Base-by-base conservation (phyloP, 768 basidiomycete species). In the Tricholoma bakamatsutake region DNA sequence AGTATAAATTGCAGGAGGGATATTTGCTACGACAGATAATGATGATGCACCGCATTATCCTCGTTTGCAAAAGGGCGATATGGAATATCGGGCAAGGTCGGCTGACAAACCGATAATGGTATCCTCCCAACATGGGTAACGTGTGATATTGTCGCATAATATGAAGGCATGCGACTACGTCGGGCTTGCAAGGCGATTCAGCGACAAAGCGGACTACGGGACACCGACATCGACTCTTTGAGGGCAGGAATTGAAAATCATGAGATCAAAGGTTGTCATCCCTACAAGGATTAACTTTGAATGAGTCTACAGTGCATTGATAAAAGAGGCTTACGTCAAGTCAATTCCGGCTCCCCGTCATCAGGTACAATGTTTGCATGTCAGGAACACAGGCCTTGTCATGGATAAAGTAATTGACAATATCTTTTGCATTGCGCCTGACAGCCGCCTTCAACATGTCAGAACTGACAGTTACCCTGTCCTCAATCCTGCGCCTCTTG, bases 331-430 rank as follows among this genome's bases (percentile, higher is more conserved):
- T 48, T 30, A 48, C 46, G 10, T n/a, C 15, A 3, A 10, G 28
- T 30, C 46, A 8, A 48, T 30, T 2, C 28, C 31, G 13, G 11
- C 33, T 57, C 47, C 43, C 43, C 39, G 43, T 51, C 57, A 66
- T 66, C 61, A 64, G 57, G 49, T 55, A 67, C 35, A 87, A 66
- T 0, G 88, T 88, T 63, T 82, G 78, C 69, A 90, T 80, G 64
- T 90, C 85, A 0, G 89, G 89, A 34, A 89, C 70, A 61, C 84
- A 83, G 9, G 83, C 82, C 69, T 88, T 89, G 67, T 89, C 88
- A 46, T 70, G 68, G 54, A 78, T 80, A 28, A 93, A 71, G 63
- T 89, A 93, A 50, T 87, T 74, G 51, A 83, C 80, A 37, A 93
- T 87, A 56, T 89, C 84, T 52, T 76, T 74, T 6, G 90, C 88